These are phyloP conservation scores for Luvunga scandens DNA, from an alignment of 345 rosid species.

Conservation along the genomic window DNA sequence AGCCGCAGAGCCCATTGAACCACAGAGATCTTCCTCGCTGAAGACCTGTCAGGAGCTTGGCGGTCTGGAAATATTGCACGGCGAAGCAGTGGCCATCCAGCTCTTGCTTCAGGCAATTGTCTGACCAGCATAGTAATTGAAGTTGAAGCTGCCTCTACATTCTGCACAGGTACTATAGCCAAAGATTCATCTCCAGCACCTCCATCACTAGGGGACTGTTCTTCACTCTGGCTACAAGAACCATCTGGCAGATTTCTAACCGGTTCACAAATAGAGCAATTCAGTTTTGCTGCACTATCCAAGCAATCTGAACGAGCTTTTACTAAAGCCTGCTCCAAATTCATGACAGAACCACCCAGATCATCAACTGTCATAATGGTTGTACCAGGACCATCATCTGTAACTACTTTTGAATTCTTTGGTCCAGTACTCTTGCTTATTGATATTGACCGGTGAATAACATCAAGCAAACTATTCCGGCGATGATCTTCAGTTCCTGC, in stretches of 20 bases:
- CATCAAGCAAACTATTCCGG: slow-evolving; percentile 46
- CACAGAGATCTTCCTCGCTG: slow-evolving; percentile 53
- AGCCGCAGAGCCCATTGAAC: slow-evolving; percentile 66
- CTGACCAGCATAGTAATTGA: slow-evolving; percentile 40
- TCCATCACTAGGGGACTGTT: slow-evolving; percentile 17
- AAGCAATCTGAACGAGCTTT: slow-evolving; percentile 32
- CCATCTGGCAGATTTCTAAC: slow-evolving; percentile 22
- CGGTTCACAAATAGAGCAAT: slow-evolving; percentile 62
- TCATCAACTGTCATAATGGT: slow-evolving; percentile 13
- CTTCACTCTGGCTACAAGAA: slow-evolving; percentile 24
- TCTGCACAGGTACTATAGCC: slow-evolving; percentile 56
- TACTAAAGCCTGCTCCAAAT: slow-evolving; percentile 40
- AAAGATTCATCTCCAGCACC: slow-evolving; percentile 36
- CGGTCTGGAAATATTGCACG: slow-evolving; percentile 33
- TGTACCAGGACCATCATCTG: slow-evolving; percentile 28
- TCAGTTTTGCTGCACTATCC: slow-evolving; percentile 28
- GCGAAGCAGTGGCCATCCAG: slow-evolving; percentile 89
- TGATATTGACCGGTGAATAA: slow-evolving; percentile 54
- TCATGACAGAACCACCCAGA: slow-evolving; percentile 30
- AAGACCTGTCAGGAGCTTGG: slow-evolving; percentile 33
- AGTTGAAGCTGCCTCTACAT: slow-evolving; percentile 32
- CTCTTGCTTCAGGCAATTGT: slow-evolving; percentile 55
- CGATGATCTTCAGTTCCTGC: slow-evolving; percentile 51
- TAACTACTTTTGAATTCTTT: slow-evolving; percentile 45
- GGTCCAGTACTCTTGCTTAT: slow-evolving; percentile 28